Evolutionary conservation across 345 rosid species (phyloP), one percentile per base, ranked within the genome.

Genomic region (Camelina sativa): DNA sequence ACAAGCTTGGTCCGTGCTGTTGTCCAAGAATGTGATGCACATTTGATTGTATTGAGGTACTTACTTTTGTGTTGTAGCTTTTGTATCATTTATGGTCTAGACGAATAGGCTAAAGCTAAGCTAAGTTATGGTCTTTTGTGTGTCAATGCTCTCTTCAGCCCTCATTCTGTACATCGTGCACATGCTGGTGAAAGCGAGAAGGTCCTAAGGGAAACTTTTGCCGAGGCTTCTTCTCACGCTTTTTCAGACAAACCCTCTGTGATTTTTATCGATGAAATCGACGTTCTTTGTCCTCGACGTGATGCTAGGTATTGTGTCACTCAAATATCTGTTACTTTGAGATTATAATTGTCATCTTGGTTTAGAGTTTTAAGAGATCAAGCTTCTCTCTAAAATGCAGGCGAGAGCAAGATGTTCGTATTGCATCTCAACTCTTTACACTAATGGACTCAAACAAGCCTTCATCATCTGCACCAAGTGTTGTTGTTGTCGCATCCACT

Each of bases 1-100:
- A 94, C 98, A 73, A 91, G 95, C 80, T 83, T 94, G 86, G 98
- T 90, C 2, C 91, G 92, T 54, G 96, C 99, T 38, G 85, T 95
- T 80, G 97, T 92, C 22, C 86, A 61, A 15, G 97, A 95, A 82
- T 90, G 89, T 53, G 81, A 82, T 66, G 99, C 97, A 3, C 89
- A 86, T 78, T 83, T 95, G 67, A 90, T 80, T 67, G 83, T 87
- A 50, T 82, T 92, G 75, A 90, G 99, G 99, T 95, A 72, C 75
- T 81, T 81, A 68, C 75, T 81, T 81, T 15, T 10, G 20, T 32
- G 56, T 37, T 40, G 48, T 55, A 48, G 53, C 50, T 20, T 67
- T 52, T 59, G 56, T 66, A 1, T 60, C 6, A 5, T 5, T 58
- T 65, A 28, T 43, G 40, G 3, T 60, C 11, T 57, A 9, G 62